A percentile compares a stretch with the other conserved stretches of the same genome.
These are phyloP conservation scores for Aspergillus nidulans DNA, from an alignment of 495 filamentous ascomycete species.

Conservation along the genomic window DNA sequence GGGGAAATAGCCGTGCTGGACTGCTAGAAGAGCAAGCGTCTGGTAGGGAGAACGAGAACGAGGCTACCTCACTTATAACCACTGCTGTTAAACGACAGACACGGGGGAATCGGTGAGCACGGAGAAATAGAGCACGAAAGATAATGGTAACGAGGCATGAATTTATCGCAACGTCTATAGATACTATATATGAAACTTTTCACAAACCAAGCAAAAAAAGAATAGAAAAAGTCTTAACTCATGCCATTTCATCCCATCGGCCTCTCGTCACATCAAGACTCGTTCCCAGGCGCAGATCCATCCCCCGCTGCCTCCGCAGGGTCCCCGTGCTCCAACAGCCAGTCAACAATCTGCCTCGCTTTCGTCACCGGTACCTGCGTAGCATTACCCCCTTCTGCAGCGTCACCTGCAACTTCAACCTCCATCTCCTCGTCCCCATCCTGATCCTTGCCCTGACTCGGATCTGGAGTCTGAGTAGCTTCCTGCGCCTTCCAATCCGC, in stretches of 20 bases:
- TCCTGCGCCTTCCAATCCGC: slow-evolving; percentile 38
- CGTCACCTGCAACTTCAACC: slow-evolving; percentile 19
- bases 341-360: slow-evolving; percentile 44
- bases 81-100: background rate
- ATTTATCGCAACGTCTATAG: slow-evolving; percentile 4
- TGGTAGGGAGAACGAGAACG: slow-evolving; percentile 5
- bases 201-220: slow-evolving; percentile 1
- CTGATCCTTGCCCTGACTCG: slow-evolving; percentile 14
- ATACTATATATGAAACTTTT: slow-evolving; percentile 14
- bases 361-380: slow-evolving; percentile 25
- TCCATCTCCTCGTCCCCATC: slow-evolving; percentile 29
- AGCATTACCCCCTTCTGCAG: slow-evolving; percentile 14
- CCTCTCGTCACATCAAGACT: background rate
- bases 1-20: slow-evolving; percentile 1
- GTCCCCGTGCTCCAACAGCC: slow-evolving; percentile 42
- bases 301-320: slow-evolving; percentile 32
- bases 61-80: background rate
- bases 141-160: background rate
- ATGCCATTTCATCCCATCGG: slow-evolving; percentile 18
- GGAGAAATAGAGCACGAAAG: slow-evolving; percentile 5
- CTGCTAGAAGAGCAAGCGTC: slow-evolving; percentile 13
- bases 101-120: slow-evolving; percentile 20
- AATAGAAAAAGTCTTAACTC: slow-evolving; percentile 11
- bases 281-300: slow-evolving; percentile 14
- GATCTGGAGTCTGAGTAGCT: background rate